Evolutionary conservation across 129 eudicot genomes (phyloP).

Genomic region (Flaveria sonorensis): DNA sequence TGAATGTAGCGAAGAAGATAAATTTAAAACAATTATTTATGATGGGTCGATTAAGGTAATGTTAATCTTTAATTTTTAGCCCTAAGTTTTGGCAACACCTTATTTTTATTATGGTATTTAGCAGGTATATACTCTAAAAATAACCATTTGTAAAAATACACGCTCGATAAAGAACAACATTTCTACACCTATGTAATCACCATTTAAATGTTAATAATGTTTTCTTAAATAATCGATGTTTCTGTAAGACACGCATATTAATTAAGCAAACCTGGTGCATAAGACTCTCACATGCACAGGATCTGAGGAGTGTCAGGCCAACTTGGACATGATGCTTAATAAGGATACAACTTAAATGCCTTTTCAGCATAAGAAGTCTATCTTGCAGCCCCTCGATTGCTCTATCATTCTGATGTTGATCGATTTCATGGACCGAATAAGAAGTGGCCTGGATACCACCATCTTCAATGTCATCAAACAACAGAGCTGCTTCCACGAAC

Average conservation of each 20-base stretch:
- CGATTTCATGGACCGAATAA: constrained; percentile 76
- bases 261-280: too few relatives aligned
- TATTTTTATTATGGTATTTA: background rate
- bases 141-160: background rate
- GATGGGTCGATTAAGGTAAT: background rate
- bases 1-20: constrained; percentile 59
- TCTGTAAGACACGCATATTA: background rate
- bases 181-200: background rate
- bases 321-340: too few relatives aligned
- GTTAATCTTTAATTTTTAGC: background rate
- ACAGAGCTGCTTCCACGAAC: constrained; percentile 53
- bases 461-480: too few relatives aligned
- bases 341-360: constrained; percentile 27
- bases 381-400: constrained; percentile 82
- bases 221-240: background rate
- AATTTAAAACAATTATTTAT: background rate
- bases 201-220: background rate
- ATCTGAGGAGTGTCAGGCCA: too few relatives aligned
- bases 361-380: constrained; percentile 82
- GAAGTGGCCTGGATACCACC: constrained; percentile 72
- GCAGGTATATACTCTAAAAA: background rate
- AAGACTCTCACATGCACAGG: too few relatives aligned
- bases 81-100: background rate
- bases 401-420: constrained; percentile 81
- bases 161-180: background rate